Evolutionary conservation across 2,329 filamentous ascomycete genomes (phyloP), one percentile per base, ranked within the genome.

Genomic region (Albophoma yamanashiensis): DNA sequence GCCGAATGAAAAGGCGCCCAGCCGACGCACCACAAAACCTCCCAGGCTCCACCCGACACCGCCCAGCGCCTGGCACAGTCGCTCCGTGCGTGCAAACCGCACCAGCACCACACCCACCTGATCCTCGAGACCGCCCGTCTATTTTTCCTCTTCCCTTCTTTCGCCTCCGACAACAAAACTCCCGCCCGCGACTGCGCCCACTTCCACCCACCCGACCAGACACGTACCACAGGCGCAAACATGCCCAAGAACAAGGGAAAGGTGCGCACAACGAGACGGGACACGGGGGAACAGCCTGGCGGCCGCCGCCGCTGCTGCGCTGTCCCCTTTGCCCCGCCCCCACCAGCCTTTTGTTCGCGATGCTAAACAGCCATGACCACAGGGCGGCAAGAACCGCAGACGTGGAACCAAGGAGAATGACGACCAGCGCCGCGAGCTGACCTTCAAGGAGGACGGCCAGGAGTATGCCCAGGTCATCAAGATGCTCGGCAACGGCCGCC

Each of bases 191-290:
- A 53, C 58, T 17, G 39, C 39, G 22, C 40, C 12, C 25, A 17
- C 36, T 47, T 20, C 34, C 52, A 47, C 22, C 15, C 31, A 38
- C 50, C 42, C 58, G 43, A 52, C 47, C 34, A 52, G 55, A 57
- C 31, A 34, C 34, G 39, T 15, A 25, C 17, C 40, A 36, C 40
- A 43, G 55, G 20, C 59, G 64, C 62, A 72, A 87, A 78, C 64
- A 97, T 97, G 92, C 92, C 92, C 73, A 97, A 97, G 91, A 97
- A 97, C 78, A 97, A 97, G 88, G 92, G 92, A 92, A 97, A 96
- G 82, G 92, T 96, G 82, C 74, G 83, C 59, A 52, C 1, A 36
- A 14, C 20, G 5, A 9, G 47, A 52, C 22, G 27, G 43, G n/a
- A 47, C 3, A 25, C 9, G 45, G 25, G 25, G 7, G 8, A 43